These are phyloP conservation scores for Solanum appendiculatum DNA, from an alignment of 257 asterid species.

Conservation along the genomic window DNA sequence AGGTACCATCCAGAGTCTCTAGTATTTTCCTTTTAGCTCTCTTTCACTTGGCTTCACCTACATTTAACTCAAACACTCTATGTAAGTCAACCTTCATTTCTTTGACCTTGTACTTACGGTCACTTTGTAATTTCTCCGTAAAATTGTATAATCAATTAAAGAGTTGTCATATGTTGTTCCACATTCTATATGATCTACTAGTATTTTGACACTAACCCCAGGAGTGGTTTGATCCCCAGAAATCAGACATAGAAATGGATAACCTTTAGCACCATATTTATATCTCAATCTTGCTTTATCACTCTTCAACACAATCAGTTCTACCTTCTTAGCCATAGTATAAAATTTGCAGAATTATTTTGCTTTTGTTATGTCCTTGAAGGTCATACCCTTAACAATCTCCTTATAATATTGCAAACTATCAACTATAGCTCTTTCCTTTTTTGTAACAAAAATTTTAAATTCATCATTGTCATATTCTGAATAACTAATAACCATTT, in stretches of 20 bases:
- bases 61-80: not conserved
- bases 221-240: not conserved
- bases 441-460: not conserved
- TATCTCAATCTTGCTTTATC: not conserved
- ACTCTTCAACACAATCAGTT: not conserved
- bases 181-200: no score
- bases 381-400: not conserved
- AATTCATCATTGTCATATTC: not conserved
- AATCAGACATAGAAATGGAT: not conserved
- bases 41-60: no score
- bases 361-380: not conserved
- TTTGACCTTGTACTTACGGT: no score
- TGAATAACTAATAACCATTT: not conserved
- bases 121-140: no score
- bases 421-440: not conserved
- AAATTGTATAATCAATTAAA: no score
- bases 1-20: no score
- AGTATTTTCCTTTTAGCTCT: not conserved
- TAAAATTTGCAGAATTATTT: not conserved
- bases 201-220: not conserved
- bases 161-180: not conserved
- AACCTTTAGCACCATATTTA: not conserved
- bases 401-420: not conserved
- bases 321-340: not conserved
- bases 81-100: no score